phyloP scores from a whole-genome alignment of 345 rosid genomes.

The Raphanus sativus region DNA sequence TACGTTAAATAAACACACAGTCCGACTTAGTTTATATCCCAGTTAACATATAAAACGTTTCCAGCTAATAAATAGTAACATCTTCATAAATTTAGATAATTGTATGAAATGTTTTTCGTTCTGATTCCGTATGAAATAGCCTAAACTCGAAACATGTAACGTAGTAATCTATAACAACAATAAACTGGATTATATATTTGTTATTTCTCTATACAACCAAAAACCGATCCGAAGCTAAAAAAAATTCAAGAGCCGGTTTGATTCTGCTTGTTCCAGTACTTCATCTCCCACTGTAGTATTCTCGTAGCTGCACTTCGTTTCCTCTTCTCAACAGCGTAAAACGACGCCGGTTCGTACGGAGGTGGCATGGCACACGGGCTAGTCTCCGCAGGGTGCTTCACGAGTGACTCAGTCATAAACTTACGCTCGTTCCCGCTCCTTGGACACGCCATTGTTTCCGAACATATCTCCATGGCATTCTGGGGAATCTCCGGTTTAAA shows the following conservation, averaged over 20 bases:
- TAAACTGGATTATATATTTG: neutral
- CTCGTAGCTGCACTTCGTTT: slow-evolving; percentile 34
- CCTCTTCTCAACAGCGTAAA: slow-evolving; percentile 30
- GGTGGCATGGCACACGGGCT: slow-evolving; percentile 67
- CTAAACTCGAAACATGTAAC: neutral
- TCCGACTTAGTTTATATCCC: neutral
- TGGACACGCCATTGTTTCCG: slow-evolving; percentile 62
- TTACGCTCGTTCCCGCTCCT: slow-evolving; percentile 50
- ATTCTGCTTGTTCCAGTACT: slow-evolving; percentile 48
- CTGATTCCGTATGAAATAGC: slow-evolving; percentile 8
- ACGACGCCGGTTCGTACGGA: slow-evolving; percentile 59
- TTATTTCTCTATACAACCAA: slow-evolving; percentile 11
- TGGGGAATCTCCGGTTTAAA: slow-evolving; percentile 55
- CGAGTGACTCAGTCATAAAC: slow-evolving; percentile 69
- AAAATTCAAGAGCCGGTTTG: slow-evolving; percentile 24
- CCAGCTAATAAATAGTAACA: neutral
- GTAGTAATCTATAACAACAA: slow-evolving; percentile 13
- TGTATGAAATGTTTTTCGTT: neutral
- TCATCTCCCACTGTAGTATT: slow-evolving; percentile 46
- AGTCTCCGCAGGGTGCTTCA: slow-evolving; percentile 52
- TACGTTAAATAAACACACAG: neutral
- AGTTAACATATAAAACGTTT: neutral
- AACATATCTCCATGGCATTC: slow-evolving; percentile 50
- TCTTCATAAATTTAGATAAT: neutral
- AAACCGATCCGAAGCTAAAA: neutral